Conservation (phyloP, 345 rosid species). For the Pugionium dolabratum region DNA sequence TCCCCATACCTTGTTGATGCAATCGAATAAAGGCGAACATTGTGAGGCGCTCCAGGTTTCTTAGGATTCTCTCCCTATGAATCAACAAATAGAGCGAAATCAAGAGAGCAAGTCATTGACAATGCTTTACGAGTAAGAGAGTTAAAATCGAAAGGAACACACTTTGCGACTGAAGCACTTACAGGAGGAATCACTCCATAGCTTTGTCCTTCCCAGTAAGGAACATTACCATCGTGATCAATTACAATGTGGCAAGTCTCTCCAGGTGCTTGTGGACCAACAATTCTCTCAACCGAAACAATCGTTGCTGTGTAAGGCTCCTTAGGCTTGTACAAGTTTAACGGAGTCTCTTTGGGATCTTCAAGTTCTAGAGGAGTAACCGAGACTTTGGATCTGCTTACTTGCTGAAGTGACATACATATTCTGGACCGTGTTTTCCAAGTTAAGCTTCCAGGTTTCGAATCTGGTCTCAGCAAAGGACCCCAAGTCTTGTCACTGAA, state of each 20-base stretch:
- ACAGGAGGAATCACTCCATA: slow-evolving; percentile 98
- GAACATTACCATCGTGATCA: slow-evolving; percentile 90
- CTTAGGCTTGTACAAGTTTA: slow-evolving; percentile 77
- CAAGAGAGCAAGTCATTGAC: not conserved
- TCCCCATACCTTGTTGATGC: slow-evolving; percentile 96
- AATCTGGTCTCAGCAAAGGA: slow-evolving; percentile 47
- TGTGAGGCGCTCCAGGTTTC: slow-evolving; percentile 85
- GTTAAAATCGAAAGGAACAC: not conserved
- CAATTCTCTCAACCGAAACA: slow-evolving; percentile 91
- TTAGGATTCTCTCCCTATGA: slow-evolving; percentile 93
- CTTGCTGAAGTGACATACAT: slow-evolving; percentile 90
- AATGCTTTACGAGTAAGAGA: not conserved
- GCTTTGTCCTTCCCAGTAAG: slow-evolving; percentile 99
- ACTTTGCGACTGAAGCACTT: slow-evolving; percentile 43
- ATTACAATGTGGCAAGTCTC: slow-evolving; percentile 98
- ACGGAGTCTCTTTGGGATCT: slow-evolving; percentile 72
- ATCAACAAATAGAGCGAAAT: not conserved
- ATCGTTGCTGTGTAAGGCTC: slow-evolving; percentile 91
- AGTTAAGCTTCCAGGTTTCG: slow-evolving; percentile 45
- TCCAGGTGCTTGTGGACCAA: slow-evolving; percentile 90
- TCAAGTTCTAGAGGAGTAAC: slow-evolving; percentile 79
- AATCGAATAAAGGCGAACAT: slow-evolving; percentile 93
- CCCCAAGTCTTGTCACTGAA: slow-evolving; percentile 59
- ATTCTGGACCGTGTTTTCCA: slow-evolving; percentile 42
- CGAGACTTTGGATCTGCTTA: slow-evolving; percentile 66